A percentile compares a stretch with the other conserved stretches of the same genome.
These are phyloP conservation scores for Pestalotiopsis sp. DNA, from an alignment of 2,329 filamentous ascomycete genomes.

Conservation along the genomic window DNA sequence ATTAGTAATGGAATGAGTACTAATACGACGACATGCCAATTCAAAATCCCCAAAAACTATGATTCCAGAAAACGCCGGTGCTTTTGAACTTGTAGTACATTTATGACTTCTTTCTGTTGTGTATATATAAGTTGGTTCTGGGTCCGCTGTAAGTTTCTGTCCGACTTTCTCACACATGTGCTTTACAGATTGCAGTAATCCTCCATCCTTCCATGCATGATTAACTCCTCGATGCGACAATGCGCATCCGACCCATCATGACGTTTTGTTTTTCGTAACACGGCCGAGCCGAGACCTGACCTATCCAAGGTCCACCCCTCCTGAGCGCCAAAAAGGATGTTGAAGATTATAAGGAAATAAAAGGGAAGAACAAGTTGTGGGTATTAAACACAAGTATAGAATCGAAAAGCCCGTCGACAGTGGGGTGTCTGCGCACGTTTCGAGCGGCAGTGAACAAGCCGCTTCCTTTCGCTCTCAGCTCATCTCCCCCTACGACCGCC, in stretches of 20 bases:
- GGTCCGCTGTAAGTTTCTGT: background rate
- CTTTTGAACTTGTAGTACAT: background rate
- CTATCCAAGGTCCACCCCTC: background rate
- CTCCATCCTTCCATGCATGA: background rate
- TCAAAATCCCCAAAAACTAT: background rate
- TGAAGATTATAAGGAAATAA: background rate
- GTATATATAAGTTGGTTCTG: constrained; percentile 3
- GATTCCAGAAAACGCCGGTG: background rate
- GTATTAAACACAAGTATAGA: constrained; percentile 7
- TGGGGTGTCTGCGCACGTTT: background rate
- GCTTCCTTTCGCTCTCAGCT: background rate
- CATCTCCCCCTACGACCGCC: background rate
- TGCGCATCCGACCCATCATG: constrained; percentile 5
- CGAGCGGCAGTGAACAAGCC: background rate
- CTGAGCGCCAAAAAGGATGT: constrained; percentile 3
- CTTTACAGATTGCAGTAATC: background rate
- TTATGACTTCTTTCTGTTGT: background rate
- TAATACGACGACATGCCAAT: background rate
- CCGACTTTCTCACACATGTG: background rate
- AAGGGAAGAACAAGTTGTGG: background rate
- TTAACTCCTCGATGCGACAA: constrained; percentile 11
- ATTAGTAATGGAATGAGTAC: background rate
- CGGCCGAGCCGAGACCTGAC: background rate
- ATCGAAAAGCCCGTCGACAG: background rate
- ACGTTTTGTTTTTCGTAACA: constrained; percentile 7